These are phyloP conservation scores for Pseudonitzschia multiseries DNA, from an alignment of 108 stramenopile species.

Conservation along the genomic window DNA sequence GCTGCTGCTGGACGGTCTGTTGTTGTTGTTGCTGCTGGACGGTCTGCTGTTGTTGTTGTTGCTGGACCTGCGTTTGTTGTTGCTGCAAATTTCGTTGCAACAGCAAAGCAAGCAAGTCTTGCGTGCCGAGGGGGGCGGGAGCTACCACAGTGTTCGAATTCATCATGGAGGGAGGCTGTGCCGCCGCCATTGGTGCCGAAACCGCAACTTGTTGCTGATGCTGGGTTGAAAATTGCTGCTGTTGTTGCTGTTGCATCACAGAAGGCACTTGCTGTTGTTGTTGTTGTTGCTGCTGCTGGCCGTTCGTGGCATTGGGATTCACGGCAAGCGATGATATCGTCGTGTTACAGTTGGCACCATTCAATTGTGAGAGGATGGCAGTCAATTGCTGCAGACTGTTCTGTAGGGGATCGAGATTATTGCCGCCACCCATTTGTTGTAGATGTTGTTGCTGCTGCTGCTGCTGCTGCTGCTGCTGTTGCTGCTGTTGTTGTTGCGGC, in stretches of 20 bases:
- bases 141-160: not conserved
- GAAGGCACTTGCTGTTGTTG: too few species aligned
- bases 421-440: too few species aligned
- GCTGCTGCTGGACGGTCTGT: not conserved
- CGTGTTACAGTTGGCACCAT: not conserved
- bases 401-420: not conserved
- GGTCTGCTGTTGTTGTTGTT: not conserved
- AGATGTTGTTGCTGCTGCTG: too few species aligned
- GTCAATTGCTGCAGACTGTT: conserved; percentile 1
- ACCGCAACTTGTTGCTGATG: not conserved
- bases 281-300: not conserved
- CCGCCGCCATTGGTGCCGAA: not conserved
- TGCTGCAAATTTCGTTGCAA: conserved; percentile 5
- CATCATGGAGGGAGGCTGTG: not conserved
- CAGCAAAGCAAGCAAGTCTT: not conserved
- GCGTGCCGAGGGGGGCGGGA: not conserved
- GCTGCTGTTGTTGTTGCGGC: not conserved
- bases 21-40: not conserved
- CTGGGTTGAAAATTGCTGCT: not conserved
- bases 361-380: conserved; percentile 6
- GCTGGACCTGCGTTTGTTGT: not conserved
- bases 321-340: not conserved
- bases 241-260: not conserved
- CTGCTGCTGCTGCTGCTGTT: too few species aligned
- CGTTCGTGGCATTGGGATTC: not conserved